Percentiles rank a stretch among this genome's conserved stretches.
phyloP scores from a whole-genome alignment of 2,329 filamentous ascomycete genomes.

The Trichoderma atrobrunneum region DNA sequence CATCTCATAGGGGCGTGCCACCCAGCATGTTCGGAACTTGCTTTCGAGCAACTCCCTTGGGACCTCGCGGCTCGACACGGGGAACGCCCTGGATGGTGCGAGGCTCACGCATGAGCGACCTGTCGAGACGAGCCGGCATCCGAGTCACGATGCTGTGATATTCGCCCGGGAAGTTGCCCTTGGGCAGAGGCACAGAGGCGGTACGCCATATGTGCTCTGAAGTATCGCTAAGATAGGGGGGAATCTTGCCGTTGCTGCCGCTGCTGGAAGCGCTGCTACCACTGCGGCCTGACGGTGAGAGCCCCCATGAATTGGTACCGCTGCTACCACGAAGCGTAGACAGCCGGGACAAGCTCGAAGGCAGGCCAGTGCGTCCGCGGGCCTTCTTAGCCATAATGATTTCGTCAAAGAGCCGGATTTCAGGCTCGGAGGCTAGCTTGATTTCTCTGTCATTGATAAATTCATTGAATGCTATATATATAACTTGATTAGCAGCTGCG shows the following conservation, averaged over 20 bases:
- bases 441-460: slow-evolving; percentile 81
- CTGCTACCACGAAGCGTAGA: slow-evolving; percentile 58
- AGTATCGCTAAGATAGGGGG: slow-evolving; percentile 67
- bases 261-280: not conserved
- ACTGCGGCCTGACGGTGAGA: slow-evolving; percentile 35
- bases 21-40: slow-evolving; percentile 53
- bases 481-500: not conserved
- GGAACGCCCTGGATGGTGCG: slow-evolving; percentile 87
- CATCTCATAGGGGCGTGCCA: slow-evolving; percentile 38
- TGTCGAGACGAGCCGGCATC: slow-evolving; percentile 80
- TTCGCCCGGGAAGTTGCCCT: slow-evolving; percentile 60
- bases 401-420: slow-evolving; percentile 77
- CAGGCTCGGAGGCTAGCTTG: slow-evolving; percentile 57
- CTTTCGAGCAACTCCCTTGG: slow-evolving; percentile 52
- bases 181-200: slow-evolving; percentile 58
- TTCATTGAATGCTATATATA: slow-evolving; percentile 61
- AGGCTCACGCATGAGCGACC: slow-evolving; percentile 86
- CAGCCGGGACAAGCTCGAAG: slow-evolving; percentile 61
- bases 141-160: slow-evolving; percentile 60
- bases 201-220: slow-evolving; percentile 79
- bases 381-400: slow-evolving; percentile 76
- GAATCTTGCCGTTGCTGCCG: slow-evolving; percentile 39
- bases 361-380: slow-evolving; percentile 63
- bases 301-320: slow-evolving; percentile 42
- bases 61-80: slow-evolving; percentile 51